These are phyloP conservation scores for Periconia macrospinosa DNA, from an alignment of 2,329 filamentous ascomycete genomes.

Conservation along the genomic window DNA sequence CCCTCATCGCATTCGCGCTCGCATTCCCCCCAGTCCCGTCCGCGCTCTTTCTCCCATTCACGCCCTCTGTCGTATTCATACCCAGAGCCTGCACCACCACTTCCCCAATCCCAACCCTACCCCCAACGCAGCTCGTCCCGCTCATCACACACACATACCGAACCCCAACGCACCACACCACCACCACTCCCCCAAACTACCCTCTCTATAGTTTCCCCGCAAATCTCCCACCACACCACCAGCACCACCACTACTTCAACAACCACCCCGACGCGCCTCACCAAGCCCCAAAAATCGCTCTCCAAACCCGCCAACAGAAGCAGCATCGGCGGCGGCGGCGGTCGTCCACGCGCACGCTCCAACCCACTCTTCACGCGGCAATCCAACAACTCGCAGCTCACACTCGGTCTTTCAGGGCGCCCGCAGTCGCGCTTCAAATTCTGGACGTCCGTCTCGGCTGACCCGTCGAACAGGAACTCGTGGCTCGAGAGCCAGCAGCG, in stretches of 20 bases:
- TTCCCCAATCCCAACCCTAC: constrained; percentile 3
- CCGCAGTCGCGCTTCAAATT: constrained; percentile 32
- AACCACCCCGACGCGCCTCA: not conserved
- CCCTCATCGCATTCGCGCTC: not conserved
- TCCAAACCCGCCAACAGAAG: not conserved
- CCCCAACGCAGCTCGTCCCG: no score
- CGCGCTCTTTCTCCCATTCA: not conserved
- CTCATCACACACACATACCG: not conserved
- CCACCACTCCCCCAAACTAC: not conserved
- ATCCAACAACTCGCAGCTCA: constrained; percentile 21
- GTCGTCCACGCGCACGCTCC: constrained; percentile 1
- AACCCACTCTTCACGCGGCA: constrained; percentile 11
- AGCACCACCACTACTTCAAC: constrained; percentile 1
- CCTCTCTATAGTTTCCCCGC: not conserved
- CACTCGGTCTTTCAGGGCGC: constrained; percentile 27
- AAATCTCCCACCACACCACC: constrained; percentile 2
- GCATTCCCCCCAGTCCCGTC: not conserved
- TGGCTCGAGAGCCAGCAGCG: constrained; percentile 57
- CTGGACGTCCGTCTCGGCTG: constrained; percentile 35
- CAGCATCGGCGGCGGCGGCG: not conserved
- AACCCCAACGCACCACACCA: not conserved
- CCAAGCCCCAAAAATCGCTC: constrained; percentile 11
- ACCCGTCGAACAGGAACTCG: constrained; percentile 47
- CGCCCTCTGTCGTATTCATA: not conserved
- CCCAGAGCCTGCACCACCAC: not conserved